Conservation (phyloP, 2,329 filamentous ascomycete species). For the Alternaria sp. region DNA sequence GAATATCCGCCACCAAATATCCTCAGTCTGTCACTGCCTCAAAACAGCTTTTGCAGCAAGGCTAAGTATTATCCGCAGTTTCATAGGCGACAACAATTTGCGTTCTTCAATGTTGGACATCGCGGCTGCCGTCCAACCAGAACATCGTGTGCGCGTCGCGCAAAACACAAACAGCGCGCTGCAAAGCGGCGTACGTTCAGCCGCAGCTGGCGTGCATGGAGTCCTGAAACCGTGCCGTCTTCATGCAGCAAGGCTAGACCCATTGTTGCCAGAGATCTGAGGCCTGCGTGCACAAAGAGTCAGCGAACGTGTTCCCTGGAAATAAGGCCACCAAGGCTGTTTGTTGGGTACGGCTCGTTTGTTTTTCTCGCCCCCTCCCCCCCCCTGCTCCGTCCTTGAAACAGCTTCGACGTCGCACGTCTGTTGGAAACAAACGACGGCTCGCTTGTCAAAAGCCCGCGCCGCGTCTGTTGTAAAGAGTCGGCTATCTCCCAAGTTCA, state of each 20-base stretch:
- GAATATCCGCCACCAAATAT: slow-evolving; percentile 27
- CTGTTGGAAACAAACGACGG: slow-evolving; percentile 30
- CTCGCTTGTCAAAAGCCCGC: slow-evolving; percentile 14
- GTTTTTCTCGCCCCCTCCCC: slow-evolving; percentile 24
- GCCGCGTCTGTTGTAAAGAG: slow-evolving; percentile 22
- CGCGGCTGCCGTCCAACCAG: slow-evolving; percentile 22
- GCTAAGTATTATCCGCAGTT: slow-evolving; percentile 20
- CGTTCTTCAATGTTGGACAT: slow-evolving; percentile 9
- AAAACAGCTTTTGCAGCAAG: slow-evolving; percentile 21
- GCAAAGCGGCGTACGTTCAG: slow-evolving; percentile 12
- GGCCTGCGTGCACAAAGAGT: slow-evolving; percentile 20
- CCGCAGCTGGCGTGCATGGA: slow-evolving; percentile 18
- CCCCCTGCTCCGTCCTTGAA: slow-evolving; percentile 34
- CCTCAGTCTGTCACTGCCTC: slow-evolving; percentile 14
- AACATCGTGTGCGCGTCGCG: slow-evolving; percentile 5
- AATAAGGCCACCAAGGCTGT: slow-evolving; percentile 34
- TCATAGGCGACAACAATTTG: slow-evolving; percentile 15
- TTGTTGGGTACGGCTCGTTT: slow-evolving; percentile 35
- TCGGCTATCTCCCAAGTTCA: slow-evolving; percentile 19
- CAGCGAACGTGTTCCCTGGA: slow-evolving; percentile 28
- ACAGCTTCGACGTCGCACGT: slow-evolving; percentile 41
- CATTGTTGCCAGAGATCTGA: slow-evolving; percentile 6
- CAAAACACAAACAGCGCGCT: slow-evolving; percentile 15
- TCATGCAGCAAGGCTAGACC: slow-evolving; percentile 25
- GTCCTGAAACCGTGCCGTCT: slow-evolving; percentile 33